phyloP scores from a whole-genome alignment of 192 early-diverging fungal species.

The Mortierella claussenii region DNA sequence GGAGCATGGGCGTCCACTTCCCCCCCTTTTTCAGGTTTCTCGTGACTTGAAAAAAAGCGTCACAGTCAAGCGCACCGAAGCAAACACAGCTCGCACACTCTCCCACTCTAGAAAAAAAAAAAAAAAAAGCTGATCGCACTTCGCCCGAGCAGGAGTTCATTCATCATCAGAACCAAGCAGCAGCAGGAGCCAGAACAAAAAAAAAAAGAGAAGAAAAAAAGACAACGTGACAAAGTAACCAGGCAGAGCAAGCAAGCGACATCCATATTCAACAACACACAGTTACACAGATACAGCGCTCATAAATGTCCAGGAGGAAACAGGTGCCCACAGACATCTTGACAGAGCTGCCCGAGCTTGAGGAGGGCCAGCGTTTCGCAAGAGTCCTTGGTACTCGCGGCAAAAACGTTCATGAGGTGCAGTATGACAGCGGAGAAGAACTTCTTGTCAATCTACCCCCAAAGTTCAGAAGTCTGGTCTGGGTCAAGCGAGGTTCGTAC shows the following conservation, averaged over 20 bases:
- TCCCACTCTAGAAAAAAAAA: neutral
- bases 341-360: slow-evolving; percentile 34
- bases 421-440: slow-evolving; percentile 60
- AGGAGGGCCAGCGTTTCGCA: slow-evolving; percentile 61
- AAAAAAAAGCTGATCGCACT: too few species aligned
- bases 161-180: too few species aligned
- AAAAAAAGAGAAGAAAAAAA: too few species aligned
- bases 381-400: slow-evolving; percentile 74
- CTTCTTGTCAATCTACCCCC: slow-evolving; percentile 79
- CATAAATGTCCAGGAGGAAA: slow-evolving; percentile 48
- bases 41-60: slow-evolving; percentile 1
- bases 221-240: too few species aligned
- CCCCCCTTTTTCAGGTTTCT: neutral
- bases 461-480: slow-evolving; percentile 81
- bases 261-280: too few species aligned
- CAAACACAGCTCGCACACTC: neutral
- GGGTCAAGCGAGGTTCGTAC: slow-evolving; percentile 89
- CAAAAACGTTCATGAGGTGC: slow-evolving; percentile 78
- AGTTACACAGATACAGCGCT: too few species aligned
- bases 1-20: neutral
- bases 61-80: neutral
- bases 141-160: too few species aligned
- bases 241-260: too few species aligned
- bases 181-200: too few species aligned
- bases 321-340: slow-evolving; percentile 47